Evolutionary conservation across 768 basidiomycete genomes (phyloP), one percentile per base, ranked within the genome.

Genomic region (Hortiboletus flavorubellus): DNA sequence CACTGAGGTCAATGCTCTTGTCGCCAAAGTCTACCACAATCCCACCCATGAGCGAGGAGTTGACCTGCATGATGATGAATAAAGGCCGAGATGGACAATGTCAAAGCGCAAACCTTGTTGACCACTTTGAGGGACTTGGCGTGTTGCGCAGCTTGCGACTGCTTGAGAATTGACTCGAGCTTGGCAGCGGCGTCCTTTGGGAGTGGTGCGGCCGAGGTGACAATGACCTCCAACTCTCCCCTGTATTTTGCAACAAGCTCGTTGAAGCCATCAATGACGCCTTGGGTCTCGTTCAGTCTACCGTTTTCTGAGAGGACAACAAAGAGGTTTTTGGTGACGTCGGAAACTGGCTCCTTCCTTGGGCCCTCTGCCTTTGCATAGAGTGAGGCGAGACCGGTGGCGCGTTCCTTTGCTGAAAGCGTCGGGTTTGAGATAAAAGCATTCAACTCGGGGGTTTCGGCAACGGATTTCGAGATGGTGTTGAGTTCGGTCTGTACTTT

Each of bases 21-120:
- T 98, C 97, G 59, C 94, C 96, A 68, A 99, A 93, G 76, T 99
- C 97, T 46, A 99, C 87, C 57, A 98, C 80, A 55, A 98, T 72
- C 48, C 97, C 97, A 54, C 96, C 97, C 59, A 98, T 75, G 54
- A 98, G 78, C n/a, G 84, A 76, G 42, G 93, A 86, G 78, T 98
- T 94, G 67, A 98, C 89, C 93, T 96, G 56, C 31, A 58, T 42
- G 51, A 55, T 33, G 49, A 48, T 62, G 51, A 59, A 40, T 2
- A n/a, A 50, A 40, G 34, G 34, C 15, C 16, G 30, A 15, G 47
- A 9, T 4, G 18, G 41, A 38, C 30, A 43, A 40, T 46, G n/a
- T 4, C 15, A 31, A 29, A 50, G 33, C 3, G 66, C 80, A 57
- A 60, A 89, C 93, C 84, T 95, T 95, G 83, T 98, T 97, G 59